Percentiles rank a stretch among this genome's conserved stretches.
These are phyloP conservation scores for Calonectria naviculata DNA, from an alignment of 2,329 filamentous ascomycete species.

Conservation along the genomic window DNA sequence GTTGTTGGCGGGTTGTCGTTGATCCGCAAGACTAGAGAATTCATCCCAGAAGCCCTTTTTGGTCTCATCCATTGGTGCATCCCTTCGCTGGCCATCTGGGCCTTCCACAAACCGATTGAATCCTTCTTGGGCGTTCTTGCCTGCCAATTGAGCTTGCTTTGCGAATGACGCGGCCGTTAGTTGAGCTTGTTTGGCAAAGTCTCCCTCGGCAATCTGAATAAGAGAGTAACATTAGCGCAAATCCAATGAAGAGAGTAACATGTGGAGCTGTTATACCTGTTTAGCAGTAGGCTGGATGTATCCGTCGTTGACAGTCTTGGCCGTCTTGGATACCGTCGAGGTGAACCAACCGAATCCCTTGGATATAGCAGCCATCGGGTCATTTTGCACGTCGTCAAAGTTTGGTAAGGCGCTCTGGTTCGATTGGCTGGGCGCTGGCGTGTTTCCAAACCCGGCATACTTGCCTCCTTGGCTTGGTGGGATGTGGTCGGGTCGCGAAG, in stretches of 20 bases:
- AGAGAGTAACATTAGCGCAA: conserved; percentile 33
- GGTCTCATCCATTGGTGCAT: conserved; percentile 66
- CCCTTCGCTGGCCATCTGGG: conserved; percentile 53
- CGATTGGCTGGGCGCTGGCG: conserved; percentile 65
- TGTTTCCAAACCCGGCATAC: conserved; percentile 90
- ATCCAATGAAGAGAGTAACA: background rate
- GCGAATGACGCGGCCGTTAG: conserved; percentile 74
- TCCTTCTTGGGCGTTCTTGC: conserved; percentile 79
- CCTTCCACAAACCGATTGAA: conserved; percentile 92
- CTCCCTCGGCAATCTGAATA: conserved; percentile 79
- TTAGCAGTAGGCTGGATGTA: conserved; percentile 95
- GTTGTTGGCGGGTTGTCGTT: conserved; percentile 57
- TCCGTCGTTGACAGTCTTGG: conserved; percentile 89
- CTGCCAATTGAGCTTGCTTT: conserved; percentile 74
- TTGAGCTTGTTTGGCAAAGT: conserved; percentile 76
- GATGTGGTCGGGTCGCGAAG: conserved; percentile 76
- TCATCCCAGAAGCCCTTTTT: conserved; percentile 93
- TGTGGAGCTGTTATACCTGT: conserved; percentile 67
- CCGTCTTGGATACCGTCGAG: conserved; percentile 87
- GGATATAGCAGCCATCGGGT: conserved; percentile 87
- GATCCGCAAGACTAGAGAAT: conserved; percentile 78
- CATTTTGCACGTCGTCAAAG: conserved; percentile 90
- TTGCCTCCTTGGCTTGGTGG: conserved; percentile 94
- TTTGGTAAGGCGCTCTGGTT: conserved; percentile 66
- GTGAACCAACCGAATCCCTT: conserved; percentile 97